These are phyloP conservation scores for Eremochloa ophiuroides DNA, from an alignment of 176 grass and related monocot species.

Conservation along the genomic window DNA sequence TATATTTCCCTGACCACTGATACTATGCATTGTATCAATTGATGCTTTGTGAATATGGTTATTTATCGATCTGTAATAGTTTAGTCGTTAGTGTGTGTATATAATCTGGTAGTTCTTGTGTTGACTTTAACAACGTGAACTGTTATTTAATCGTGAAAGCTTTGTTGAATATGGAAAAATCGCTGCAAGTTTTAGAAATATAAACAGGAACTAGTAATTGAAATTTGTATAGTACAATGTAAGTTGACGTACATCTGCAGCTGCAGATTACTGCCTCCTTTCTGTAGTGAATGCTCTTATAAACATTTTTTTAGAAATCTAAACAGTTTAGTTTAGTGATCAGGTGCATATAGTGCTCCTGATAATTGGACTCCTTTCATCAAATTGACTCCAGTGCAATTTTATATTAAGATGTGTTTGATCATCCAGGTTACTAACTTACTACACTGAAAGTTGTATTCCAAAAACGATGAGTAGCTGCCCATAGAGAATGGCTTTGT, in stretches of 20 bases:
- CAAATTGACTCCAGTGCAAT: not conserved
- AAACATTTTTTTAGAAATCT: not conserved
- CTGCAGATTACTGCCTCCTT: not conserved
- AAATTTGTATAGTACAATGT: not conserved
- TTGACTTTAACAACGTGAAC: not conserved
- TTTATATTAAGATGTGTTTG: not conserved
- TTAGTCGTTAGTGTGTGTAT: not conserved
- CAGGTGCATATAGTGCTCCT: not conserved
- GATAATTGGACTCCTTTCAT: not conserved
- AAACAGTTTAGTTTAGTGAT: not conserved
- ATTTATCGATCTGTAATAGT: not conserved
- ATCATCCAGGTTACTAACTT: constrained; percentile 5
- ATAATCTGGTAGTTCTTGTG: not conserved
- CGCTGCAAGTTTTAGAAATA: not conserved
- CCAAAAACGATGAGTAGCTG: not conserved
- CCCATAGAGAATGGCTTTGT: constrained; percentile 6
- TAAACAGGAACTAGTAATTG: not conserved
- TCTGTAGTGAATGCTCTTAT: not conserved
- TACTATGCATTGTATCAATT: not conserved
- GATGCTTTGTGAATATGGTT: not conserved
- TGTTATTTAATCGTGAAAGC: not conserved
- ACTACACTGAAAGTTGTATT: not conserved
- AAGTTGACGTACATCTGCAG: constrained; percentile 3
- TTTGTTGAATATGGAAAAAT: not conserved
- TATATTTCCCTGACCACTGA: not conserved